Conservation (phyloP, 2,329 filamentous ascomycete genomes). For the Fusarium staphyleae region DNA sequence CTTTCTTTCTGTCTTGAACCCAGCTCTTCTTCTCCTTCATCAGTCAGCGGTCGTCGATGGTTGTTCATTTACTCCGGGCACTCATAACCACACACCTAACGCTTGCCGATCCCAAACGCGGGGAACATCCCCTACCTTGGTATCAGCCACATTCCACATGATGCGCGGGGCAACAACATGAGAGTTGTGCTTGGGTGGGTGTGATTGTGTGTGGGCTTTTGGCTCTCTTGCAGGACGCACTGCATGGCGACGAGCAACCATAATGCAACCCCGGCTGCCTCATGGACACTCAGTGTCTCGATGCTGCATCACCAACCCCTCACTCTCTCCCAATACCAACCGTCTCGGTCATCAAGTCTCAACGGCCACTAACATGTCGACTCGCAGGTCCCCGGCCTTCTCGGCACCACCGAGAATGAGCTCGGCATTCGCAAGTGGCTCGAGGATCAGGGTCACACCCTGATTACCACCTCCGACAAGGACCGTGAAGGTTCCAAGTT, state of each 20-base stretch:
- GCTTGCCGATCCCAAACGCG: conserved; percentile 42
- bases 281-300: conserved; percentile 10
- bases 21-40: conserved; percentile 4
- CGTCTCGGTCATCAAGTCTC: conserved; percentile 16
- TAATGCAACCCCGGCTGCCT: conserved; percentile 27
- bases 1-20: conserved; percentile 1
- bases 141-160: conserved; percentile 36
- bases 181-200: conserved; percentile 19
- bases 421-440: conserved; percentile 97
- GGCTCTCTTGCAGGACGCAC: conserved; percentile 22
- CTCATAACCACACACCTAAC: conserved; percentile 4
- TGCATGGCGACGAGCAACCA: conserved; percentile 11
- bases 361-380: conserved; percentile 26
- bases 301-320: conserved; percentile 11
- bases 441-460: conserved; percentile 93
- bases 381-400: conserved; percentile 73
- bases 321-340: conserved; percentile 1
- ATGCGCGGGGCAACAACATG: conserved; percentile 31
- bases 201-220: conserved; percentile 12
- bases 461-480: conserved; percentile 98
- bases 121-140: conserved; percentile 34
- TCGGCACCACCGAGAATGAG: conserved; percentile 98
- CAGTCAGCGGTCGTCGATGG: conserved; percentile 11
- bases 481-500: conserved; percentile 92
- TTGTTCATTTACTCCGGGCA: conserved; percentile 15